Evolutionary conservation across 129 eudicot species (phyloP).

Genomic region (Centrapalus pauciflorus): DNA sequence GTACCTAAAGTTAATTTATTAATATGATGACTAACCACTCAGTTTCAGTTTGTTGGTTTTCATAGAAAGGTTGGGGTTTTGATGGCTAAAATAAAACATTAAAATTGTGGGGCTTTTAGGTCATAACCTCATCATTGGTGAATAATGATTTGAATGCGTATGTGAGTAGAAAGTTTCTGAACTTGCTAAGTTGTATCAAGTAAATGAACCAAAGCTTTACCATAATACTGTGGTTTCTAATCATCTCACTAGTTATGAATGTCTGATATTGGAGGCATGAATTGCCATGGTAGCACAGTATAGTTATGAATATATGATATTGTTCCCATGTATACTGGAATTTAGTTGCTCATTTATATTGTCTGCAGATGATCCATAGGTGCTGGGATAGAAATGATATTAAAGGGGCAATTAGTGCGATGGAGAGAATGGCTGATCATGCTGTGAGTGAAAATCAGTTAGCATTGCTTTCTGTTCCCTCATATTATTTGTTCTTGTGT

Average conservation of each 20-base stretch:
- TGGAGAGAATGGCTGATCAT: slow-evolving; percentile 85
- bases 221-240: background rate
- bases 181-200: background rate
- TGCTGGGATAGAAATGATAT: slow-evolving; percentile 88
- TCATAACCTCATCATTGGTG: background rate
- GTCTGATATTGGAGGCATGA: no score
- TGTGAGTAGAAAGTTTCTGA: background rate
- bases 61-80: background rate
- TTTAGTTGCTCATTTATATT: background rate
- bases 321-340: background rate
- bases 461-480: background rate
- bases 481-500: background rate
- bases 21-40: background rate
- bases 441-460: slow-evolving; percentile 44
- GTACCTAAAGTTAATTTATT: no score
- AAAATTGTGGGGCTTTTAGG: background rate
- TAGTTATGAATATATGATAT: no score
- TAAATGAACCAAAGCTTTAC: background rate
- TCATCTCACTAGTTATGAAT: no score
- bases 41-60: background rate
- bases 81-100: background rate
- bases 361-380: slow-evolving; percentile 56
- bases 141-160: background rate
- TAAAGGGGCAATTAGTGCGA: slow-evolving; percentile 70
- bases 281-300: no score